A percentile compares a stretch with the other conserved stretches of the same genome.
phyloP scores from a whole-genome alignment of 176 grass and related monocot genomes.

The Zoysia pacifica region DNA sequence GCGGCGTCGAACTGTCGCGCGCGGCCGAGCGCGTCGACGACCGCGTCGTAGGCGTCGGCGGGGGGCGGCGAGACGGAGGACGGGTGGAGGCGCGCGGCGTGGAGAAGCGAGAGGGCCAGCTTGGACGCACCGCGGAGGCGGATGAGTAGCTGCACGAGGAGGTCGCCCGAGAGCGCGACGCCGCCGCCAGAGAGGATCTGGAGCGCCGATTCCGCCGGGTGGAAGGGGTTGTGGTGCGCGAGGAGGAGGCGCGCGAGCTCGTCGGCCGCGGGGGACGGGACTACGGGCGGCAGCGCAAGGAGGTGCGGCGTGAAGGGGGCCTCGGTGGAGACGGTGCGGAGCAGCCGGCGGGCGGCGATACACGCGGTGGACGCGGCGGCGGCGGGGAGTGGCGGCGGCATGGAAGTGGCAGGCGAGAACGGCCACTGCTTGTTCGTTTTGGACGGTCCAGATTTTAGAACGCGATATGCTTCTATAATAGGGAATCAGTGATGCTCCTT shows the following conservation, averaged over 20 bases:
- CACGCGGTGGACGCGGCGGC: background rate
- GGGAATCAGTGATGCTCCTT: too few relatives aligned
- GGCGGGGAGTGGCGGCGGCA: background rate
- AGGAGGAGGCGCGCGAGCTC: slow-evolving; percentile 66
- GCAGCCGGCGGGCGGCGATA: slow-evolving; percentile 5
- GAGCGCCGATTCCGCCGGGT: slow-evolving; percentile 70
- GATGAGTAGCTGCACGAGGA: slow-evolving; percentile 77
- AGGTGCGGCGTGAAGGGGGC: slow-evolving; percentile 19
- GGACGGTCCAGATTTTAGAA: too few relatives aligned
- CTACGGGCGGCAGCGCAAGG: slow-evolving; percentile 52
- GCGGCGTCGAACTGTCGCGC: slow-evolving; percentile 77
- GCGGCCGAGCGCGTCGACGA: slow-evolving; percentile 63
- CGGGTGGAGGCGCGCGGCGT: slow-evolving; percentile 60
- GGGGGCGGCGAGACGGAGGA: background rate
- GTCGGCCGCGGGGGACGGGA: slow-evolving; percentile 51
- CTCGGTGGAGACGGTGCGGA: slow-evolving; percentile 3
- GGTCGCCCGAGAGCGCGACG: slow-evolving; percentile 38
- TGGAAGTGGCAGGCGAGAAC: background rate
- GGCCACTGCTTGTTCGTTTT: too few relatives aligned
- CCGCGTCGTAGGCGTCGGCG: slow-evolving; percentile 62
- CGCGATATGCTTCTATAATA: too few relatives aligned
- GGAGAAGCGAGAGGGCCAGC: slow-evolving; percentile 64
- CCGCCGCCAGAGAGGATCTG: slow-evolving; percentile 55
- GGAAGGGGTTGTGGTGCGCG: slow-evolving; percentile 77
- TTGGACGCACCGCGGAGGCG: slow-evolving; percentile 82